Percentiles rank a stretch among this genome's conserved stretches.
These are phyloP conservation scores for Phytopythium sindhum DNA, from an alignment of 352 stramenopile genomes.

Conservation along the genomic window DNA sequence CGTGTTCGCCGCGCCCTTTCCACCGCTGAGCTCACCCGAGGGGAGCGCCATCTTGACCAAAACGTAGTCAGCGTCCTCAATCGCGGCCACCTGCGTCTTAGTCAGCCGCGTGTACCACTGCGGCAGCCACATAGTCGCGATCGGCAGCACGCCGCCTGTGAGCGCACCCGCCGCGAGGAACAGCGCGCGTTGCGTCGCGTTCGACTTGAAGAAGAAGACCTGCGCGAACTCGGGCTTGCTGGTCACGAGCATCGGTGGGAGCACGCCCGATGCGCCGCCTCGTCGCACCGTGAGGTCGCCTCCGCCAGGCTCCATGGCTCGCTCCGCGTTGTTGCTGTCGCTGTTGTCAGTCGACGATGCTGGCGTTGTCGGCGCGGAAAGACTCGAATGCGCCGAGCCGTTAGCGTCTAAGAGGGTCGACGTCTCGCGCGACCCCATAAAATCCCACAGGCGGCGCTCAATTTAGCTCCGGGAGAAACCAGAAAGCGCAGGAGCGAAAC, in stretches of 20 bases:
- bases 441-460: not conserved
- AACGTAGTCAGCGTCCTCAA: constrained; percentile 50
- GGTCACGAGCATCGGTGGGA: constrained; percentile 5
- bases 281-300: not conserved
- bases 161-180: constrained; percentile 37
- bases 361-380: not conserved
- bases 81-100: constrained; percentile 29
- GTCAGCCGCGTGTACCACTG: constrained; percentile 56
- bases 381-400: not conserved
- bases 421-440: not conserved
- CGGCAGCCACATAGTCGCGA: constrained; percentile 51
- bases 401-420: not conserved
- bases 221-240: constrained; percentile 6
- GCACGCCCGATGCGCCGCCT: not conserved
- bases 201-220: constrained; percentile 15
- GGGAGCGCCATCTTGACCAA: constrained; percentile 33
- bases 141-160: constrained; percentile 36
- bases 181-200: constrained; percentile 29
- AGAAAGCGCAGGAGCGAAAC: not conserved
- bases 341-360: not conserved
- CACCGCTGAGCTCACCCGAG: constrained; percentile 14
- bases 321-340: not conserved
- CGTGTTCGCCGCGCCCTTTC: constrained; percentile 17
- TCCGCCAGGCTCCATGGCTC: not conserved
- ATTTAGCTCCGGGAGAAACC: not conserved